phyloP scores from a whole-genome alignment of 1,139 yeast genomes.

The Casaregolazyma suthepensis region DNA sequence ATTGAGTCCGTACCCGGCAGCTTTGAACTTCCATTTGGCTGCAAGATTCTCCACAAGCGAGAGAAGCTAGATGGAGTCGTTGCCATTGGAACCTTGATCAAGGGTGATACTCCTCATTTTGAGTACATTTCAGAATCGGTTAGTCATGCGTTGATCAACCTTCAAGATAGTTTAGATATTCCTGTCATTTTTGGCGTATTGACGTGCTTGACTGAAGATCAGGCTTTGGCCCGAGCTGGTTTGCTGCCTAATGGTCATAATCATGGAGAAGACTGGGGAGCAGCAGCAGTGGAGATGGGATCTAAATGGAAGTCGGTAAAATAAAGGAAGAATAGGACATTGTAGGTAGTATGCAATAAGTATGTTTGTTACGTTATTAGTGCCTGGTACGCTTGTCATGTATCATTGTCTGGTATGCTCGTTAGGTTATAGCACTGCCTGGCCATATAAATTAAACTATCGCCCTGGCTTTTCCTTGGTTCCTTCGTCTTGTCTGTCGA shows the following conservation, averaged over 20 bases:
- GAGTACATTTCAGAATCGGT: slow-evolving; percentile 93
- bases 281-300: slow-evolving; percentile 97
- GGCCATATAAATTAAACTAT: too few species aligned
- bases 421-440: too few species aligned
- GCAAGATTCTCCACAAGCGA: slow-evolving; percentile 48
- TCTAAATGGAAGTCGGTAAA: slow-evolving; percentile 20
- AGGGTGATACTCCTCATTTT: slow-evolving; percentile 97
- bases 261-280: slow-evolving; percentile 98
- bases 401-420: neutral
- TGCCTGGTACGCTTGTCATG: neutral
- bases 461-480: slow-evolving; percentile 14
- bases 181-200: slow-evolving; percentile 92
- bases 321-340: neutral
- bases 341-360: neutral
- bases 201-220: slow-evolving; percentile 90
- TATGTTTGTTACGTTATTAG: neutral
- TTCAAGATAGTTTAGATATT: slow-evolving; percentile 61
- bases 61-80: slow-evolving; percentile 75
- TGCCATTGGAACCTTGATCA: slow-evolving; percentile 90
- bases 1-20: slow-evolving; percentile 91
- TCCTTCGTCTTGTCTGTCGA: slow-evolving; percentile 47
- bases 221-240: slow-evolving; percentile 94
- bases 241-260: slow-evolving; percentile 70
- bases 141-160: slow-evolving; percentile 76
- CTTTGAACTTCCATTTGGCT: slow-evolving; percentile 84